Base-by-base conservation (phyloP, 1,139 yeast species). In the Nakaseomyces nivariensis region DNA sequence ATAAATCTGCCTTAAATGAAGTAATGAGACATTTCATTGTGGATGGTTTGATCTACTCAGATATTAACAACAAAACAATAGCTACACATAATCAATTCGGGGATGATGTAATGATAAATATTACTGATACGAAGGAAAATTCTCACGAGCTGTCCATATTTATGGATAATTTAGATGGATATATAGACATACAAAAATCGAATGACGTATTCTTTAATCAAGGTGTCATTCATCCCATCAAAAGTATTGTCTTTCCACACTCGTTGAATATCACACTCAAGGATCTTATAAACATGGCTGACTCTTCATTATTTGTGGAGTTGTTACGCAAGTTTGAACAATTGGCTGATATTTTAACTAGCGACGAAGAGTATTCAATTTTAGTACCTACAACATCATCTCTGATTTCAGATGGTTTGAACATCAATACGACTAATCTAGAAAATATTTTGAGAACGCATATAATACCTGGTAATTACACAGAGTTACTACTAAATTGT, bases 141-240 rank as follows among this genome's bases (percentile, higher is more conserved):
- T 48, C 43, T 6, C 9, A 36, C 25, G 42, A 34, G 36, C 7
- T 31, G 9, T 29, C 37, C 5, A n/a, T 43, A 17, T 9, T 8
- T 5, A 22, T 45, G 29, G n/a, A 45, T 13, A 52, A 56, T 26
- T 53, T 75, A 27, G 66, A 66, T 36, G 59, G 56, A 4, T 47
- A 51, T 1, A 38, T 70, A 59, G 44, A 55, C 25, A 38, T 68
- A 57, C 51, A 70, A 2, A 71, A 73, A 47, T 75, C 79, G 52
- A 72, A 80, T 1, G 97, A 92, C 63, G 74, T 88, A 7, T 64
- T 92, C 17, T 90, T 86, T 63, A 81, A 78, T 54, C 83, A 85
- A 61, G 98, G 97, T 0, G 96, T 90, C 0, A 78, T 87, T 2
- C 97, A 89, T 62, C 79, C 90, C 1, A 70, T 85, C 5, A 69